Conservation (phyloP, 2,329 filamentous ascomycete genomes). For the Fusarium nanum region DNA sequence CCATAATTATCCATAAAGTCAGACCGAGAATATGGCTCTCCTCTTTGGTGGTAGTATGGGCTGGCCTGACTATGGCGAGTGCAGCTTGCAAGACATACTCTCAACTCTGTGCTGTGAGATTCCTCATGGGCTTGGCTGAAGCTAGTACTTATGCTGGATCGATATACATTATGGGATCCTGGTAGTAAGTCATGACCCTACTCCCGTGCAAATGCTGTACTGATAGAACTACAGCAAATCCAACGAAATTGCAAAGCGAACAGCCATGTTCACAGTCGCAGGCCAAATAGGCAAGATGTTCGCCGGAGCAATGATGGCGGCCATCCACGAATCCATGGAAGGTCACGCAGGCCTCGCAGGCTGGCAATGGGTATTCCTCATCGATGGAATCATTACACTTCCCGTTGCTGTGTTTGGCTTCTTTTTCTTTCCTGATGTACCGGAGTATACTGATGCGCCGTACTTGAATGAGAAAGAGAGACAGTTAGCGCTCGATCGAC, state of each 20-base stretch:
- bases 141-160: constrained; percentile 48
- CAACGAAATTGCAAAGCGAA: constrained; percentile 68
- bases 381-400: constrained; percentile 37
- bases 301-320: constrained; percentile 67
- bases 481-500: constrained; percentile 46
- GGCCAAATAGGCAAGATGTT: constrained; percentile 69
- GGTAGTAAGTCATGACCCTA: too few species aligned
- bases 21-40: constrained; percentile 70
- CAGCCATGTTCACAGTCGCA: constrained; percentile 68
- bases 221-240: constrained; percentile 47
- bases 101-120: constrained; percentile 46
- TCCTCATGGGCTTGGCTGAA: constrained; percentile 45
- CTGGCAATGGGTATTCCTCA: constrained; percentile 60
- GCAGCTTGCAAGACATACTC: constrained; percentile 49
- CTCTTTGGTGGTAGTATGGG: constrained; percentile 69
- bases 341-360: constrained; percentile 55
- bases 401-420: constrained; percentile 39
- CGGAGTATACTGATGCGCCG: constrained; percentile 53
- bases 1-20: constrained; percentile 69
- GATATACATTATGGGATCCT: constrained; percentile 56
- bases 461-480: constrained; percentile 53
- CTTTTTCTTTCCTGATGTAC: constrained; percentile 40
- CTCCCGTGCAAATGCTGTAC: too few species aligned
- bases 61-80: constrained; percentile 60
- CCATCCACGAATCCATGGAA: constrained; percentile 49